phyloP scores from a whole-genome alignment of 352 stramenopile genomes.

The Phytophthora boehmeriae region DNA sequence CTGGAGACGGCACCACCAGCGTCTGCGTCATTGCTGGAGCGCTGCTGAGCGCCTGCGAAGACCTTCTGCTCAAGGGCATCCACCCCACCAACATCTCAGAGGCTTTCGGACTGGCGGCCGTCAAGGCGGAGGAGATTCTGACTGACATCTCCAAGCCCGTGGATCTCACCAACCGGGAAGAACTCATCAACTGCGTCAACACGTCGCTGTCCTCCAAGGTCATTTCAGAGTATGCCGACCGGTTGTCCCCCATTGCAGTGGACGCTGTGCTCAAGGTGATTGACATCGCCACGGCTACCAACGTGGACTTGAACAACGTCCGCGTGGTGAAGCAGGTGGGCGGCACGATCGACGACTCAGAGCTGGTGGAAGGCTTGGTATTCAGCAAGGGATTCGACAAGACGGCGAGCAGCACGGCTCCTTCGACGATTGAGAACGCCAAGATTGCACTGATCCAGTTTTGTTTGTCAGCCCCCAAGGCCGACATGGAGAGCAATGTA shows the following conservation, averaged over 20 bases:
- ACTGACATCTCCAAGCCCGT: conserved; percentile 92
- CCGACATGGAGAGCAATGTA: conserved; percentile 99
- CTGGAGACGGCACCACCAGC: conserved; percentile 97
- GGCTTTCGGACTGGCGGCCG: conserved; percentile 93
- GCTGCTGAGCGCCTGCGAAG: conserved; percentile 95
- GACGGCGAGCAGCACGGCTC: conserved; percentile 48
- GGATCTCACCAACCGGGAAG: conserved; percentile 93
- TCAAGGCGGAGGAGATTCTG: conserved; percentile 91
- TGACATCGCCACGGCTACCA: conserved; percentile 91
- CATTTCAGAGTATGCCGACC: conserved; percentile 97
- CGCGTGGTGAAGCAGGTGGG: conserved; percentile 98
- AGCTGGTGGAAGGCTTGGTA: conserved; percentile 97
- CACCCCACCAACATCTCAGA: conserved; percentile 98
- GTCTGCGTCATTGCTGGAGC: conserved; percentile 99
- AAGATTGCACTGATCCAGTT: conserved; percentile 99
- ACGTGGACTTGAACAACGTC: conserved; percentile 98
- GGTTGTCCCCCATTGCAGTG: conserved; percentile 98
- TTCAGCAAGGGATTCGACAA: conserved; percentile 97
- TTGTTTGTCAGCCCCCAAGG: conserved; percentile 98
- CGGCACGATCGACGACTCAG: conserved; percentile 99
- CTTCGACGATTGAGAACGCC: conserved; percentile 95
- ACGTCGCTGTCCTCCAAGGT: conserved; percentile 99
- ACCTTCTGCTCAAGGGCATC: conserved; percentile 95
- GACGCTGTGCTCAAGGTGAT: conserved; percentile 98
- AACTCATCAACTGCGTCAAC: conserved; percentile 97